Conservation (phyloP, 768 basidiomycete species). For the Tylopilus sp. region DNA sequence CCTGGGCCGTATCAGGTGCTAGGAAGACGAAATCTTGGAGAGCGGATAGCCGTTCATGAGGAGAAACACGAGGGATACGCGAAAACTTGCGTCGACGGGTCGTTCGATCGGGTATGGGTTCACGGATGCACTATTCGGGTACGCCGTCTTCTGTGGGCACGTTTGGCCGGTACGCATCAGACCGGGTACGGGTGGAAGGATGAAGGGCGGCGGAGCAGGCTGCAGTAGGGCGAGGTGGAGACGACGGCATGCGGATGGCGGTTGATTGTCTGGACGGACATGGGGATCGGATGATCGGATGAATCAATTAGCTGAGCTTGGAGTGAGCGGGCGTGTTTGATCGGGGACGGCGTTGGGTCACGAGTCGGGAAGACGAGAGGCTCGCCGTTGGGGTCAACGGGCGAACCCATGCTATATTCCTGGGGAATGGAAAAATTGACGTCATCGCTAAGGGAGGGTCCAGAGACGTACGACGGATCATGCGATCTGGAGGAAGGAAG, state of each 20-base stretch:
- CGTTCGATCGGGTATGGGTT: not conserved
- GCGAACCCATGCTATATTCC: not conserved
- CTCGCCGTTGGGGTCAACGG: constrained; percentile 2
- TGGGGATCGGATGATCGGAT: constrained; percentile 6
- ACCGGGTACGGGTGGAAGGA: not conserved
- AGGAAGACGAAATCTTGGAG: not conserved
- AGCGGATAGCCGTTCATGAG: no score
- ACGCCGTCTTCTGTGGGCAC: not conserved
- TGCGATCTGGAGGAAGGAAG: not conserved
- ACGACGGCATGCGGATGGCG: not conserved
- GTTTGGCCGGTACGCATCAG: not conserved
- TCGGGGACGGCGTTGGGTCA: constrained; percentile 17
- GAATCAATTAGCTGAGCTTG: not conserved
- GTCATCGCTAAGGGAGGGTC: not conserved
- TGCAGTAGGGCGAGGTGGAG: no score
- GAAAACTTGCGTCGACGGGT: not conserved
- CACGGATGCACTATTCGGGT: not conserved
- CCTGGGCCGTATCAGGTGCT: not conserved
- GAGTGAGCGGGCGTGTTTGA: constrained; percentile 15
- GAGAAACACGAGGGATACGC: not conserved
- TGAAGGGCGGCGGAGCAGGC: not conserved
- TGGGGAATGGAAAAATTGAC: not conserved
- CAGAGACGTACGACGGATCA: constrained; percentile 1
- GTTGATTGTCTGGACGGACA: constrained; percentile 8
- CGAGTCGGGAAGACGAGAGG: constrained; percentile 4